Evolutionary conservation across 768 basidiomycete species (phyloP).

Genomic region (Myochromella boudieri): DNA sequence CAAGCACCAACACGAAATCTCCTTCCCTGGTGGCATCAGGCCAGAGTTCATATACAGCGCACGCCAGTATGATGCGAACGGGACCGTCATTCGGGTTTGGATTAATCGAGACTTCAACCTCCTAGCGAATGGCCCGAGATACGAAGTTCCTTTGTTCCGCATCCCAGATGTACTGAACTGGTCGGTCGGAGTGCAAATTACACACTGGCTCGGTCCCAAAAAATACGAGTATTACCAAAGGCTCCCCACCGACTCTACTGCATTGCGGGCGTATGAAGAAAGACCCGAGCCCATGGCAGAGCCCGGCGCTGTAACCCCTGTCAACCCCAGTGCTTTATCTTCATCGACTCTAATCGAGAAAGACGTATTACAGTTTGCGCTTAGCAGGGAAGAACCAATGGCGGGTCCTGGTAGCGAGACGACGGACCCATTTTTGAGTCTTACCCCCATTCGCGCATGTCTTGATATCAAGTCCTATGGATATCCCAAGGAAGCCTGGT

Average conservation of each 20-base stretch:
- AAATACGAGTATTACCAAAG: constrained; percentile 3
- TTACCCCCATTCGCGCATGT: neutral
- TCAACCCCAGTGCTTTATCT: neutral
- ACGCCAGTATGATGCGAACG: neutral
- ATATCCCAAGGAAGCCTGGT: neutral
- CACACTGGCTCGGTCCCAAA: neutral
- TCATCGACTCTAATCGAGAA: neutral
- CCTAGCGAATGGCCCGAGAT: neutral
- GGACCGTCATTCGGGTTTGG: constrained; percentile 3
- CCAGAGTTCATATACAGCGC: constrained; percentile 1
- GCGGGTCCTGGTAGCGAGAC: neutral
- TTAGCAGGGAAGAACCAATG: neutral
- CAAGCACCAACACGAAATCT: constrained; percentile 1
- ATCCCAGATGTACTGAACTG: constrained; percentile 5
- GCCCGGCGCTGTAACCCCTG: neutral
- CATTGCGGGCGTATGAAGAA: neutral
- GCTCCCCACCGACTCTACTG: neutral
- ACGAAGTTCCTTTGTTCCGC: constrained; percentile 2
- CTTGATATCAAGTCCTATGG: neutral
- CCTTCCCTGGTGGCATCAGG: constrained; percentile 7
- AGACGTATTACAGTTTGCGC: neutral
- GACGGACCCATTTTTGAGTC: neutral
- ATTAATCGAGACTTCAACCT: constrained; percentile 3
- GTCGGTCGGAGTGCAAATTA: constrained; percentile 4
- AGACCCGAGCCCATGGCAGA: neutral